phyloP scores from a whole-genome alignment of 225 moss, liverwort and hornwort genomes.

The Takakia lepidozioides region DNA sequence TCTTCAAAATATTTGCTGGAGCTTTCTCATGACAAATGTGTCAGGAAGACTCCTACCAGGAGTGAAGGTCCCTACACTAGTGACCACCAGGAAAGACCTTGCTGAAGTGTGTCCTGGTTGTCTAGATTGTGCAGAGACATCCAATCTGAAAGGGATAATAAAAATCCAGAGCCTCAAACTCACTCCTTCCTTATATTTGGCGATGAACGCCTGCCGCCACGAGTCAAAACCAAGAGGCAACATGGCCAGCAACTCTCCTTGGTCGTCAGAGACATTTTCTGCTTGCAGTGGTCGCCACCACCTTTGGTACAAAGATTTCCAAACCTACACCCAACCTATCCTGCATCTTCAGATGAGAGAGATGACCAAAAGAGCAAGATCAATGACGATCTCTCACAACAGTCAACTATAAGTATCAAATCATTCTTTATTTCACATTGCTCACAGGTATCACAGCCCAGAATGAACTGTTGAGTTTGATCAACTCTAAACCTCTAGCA shows the following conservation, averaged over 20 bases:
- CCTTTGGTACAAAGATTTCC: constrained; percentile 59
- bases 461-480: background rate
- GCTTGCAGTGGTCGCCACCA: constrained; percentile 56
- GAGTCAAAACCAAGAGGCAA: constrained; percentile 40
- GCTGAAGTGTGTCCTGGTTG: background rate
- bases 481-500: background rate
- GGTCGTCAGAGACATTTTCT: constrained; percentile 10
- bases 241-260: constrained; percentile 5
- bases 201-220: constrained; percentile 72
- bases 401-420: background rate
- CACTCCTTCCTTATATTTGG: constrained; percentile 66
- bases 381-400: background rate
- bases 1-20: background rate
- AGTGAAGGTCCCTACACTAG: too few relatives aligned
- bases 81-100: background rate
- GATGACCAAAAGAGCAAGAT: background rate
- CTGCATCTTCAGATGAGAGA: constrained; percentile 5
- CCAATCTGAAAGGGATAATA: background rate
- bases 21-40: constrained; percentile 15
- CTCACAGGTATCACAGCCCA: background rate
- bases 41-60: too few relatives aligned
- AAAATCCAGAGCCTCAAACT: constrained; percentile 10
- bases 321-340: constrained; percentile 26
- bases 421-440: background rate
- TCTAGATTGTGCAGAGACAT: background rate